Evolutionary conservation across 2,329 filamentous ascomycete genomes (phyloP).

Genomic region (Fusarium bactridioides): DNA sequence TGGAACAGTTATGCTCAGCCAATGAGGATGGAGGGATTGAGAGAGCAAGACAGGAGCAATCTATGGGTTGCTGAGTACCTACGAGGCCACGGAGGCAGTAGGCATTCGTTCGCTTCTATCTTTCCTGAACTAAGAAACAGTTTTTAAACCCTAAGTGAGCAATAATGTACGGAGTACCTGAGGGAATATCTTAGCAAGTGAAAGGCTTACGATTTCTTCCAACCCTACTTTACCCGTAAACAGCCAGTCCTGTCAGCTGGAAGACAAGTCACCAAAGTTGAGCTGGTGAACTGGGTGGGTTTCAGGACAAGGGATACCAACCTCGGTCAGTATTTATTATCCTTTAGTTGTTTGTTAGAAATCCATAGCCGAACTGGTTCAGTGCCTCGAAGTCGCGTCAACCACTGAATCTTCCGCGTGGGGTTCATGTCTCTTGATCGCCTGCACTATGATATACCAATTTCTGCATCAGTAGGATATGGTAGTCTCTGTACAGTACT

Average conservation of each 20-base stretch:
- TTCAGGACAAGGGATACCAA: background rate
- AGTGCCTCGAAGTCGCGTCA: background rate
- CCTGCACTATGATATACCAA: background rate
- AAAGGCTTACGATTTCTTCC: background rate
- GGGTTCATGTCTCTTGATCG: background rate
- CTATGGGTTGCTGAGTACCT: background rate
- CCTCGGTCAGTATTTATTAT: background rate
- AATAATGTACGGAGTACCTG: too few relatives aligned
- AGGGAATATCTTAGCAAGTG: background rate
- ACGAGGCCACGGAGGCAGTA: background rate
- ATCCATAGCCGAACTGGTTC: background rate
- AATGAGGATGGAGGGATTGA: slow-evolving; percentile 21
- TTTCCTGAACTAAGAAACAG: background rate
- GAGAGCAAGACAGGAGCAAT: background rate
- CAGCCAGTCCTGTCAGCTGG: background rate
- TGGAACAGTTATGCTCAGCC: background rate
- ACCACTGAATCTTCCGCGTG: background rate
- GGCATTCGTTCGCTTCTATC: background rate
- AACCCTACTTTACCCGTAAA: background rate
- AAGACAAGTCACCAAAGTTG: background rate
- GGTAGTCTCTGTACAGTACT: background rate
- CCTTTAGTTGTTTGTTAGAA: background rate
- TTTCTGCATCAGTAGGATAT: background rate
- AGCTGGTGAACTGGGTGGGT: background rate
- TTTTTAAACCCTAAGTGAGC: background rate